Evolutionary conservation across 2,329 filamentous ascomycete genomes (phyloP), one percentile per base, ranked within the genome.

Genomic region (Podosphaera fusca): DNA sequence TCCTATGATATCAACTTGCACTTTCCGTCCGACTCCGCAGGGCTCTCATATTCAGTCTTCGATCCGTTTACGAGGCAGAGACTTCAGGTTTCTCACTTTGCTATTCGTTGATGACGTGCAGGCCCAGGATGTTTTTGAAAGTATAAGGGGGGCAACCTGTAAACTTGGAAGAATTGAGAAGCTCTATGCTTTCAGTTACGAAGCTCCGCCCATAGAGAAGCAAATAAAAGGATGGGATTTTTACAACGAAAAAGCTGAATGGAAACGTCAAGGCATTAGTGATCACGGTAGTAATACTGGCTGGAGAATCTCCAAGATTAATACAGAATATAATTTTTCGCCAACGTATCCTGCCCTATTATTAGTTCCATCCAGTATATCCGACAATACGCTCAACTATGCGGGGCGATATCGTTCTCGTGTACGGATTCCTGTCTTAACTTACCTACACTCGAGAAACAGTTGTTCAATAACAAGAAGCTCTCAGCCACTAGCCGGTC

Each of bases 341-440:
- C 84, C 88, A 33, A 96, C 92, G 2, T 98, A 98, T 68, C 92
- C 92, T 10, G 80, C 82, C 2, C 68, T 94, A 52, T 75, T 98
- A 31, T 84, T 84, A 9, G 89, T 98, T 21, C 92, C 92, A 30
- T 81, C 83, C 31, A 80, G 79, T 58, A 94, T 98, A 63, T 96
- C 90, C n/a, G 92, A 98, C 70, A 95, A 92, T 66, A 88, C 90
- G 53, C 78, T 98, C 55, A 95, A 95, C 66, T 94, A 98, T 67
- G 92, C 89, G 33, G 85, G 82, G 59, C 79, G 82, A 60, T 96
- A 94, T 70, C 84, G 92, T 55, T 96, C 92, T 0, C 80, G 89
- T 59, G 81, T 84, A 61, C 82, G 92, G 59, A 89, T 98, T 68
- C 92, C 92, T 1, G 85, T 82, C 2, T 73, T 98, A 45, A 88